These are phyloP conservation scores for Suhomyces sp. DNA, from an alignment of 805 yeast species.

Conservation along the genomic window DNA sequence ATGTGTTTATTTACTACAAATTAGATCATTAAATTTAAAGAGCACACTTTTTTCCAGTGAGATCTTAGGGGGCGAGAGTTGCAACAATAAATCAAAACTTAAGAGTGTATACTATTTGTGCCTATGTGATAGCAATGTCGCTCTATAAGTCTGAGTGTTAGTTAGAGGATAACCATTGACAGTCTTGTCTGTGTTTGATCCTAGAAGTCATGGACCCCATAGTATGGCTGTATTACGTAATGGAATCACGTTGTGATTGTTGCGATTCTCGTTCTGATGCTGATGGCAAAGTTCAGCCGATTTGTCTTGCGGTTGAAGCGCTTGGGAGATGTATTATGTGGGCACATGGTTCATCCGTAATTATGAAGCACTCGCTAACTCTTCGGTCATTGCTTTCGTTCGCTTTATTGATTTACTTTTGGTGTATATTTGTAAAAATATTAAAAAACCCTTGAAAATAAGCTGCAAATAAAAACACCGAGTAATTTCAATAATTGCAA, in stretches of 20 bases:
- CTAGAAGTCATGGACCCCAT: neutral
- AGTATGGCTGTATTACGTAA: neutral
- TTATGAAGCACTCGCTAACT: neutral
- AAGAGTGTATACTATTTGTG: neutral
- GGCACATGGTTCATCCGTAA: neutral
- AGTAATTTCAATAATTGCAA: neutral
- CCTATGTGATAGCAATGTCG: neutral
- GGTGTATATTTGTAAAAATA: neutral
- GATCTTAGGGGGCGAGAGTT: neutral
- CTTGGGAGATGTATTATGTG: neutral
- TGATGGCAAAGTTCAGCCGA: neutral
- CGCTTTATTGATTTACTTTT: neutral
- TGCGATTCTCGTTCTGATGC: neutral
- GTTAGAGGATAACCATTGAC: neutral
- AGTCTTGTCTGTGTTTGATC: neutral
- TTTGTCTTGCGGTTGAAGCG: neutral
- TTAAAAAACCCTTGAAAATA: neutral
- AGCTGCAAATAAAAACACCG: neutral
- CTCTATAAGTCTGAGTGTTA: neutral
- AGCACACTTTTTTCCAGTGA: constrained; percentile 1
- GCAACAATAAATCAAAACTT: neutral
- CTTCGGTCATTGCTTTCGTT: too few relatives aligned
- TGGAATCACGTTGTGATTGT: neutral
- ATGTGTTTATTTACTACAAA: neutral
- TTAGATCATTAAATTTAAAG: constrained; percentile 1